Evolutionary conservation across 1,139 yeast species (phyloP), one percentile per base, ranked within the genome.

Genomic region (Ogataea hybrid): DNA sequence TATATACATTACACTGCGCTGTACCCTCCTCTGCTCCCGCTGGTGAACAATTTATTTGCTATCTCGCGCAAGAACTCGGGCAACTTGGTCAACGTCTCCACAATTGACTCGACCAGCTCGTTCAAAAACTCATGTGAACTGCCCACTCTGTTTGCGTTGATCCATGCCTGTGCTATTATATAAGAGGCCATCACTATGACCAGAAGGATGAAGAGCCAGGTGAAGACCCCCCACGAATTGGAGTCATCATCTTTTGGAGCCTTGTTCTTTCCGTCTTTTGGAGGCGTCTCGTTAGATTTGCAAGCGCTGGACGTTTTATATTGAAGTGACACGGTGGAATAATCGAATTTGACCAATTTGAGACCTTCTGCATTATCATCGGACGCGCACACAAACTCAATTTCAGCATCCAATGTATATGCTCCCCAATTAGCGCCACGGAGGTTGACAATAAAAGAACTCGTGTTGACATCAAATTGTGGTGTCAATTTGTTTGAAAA

Each of bases 151-250:
- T 71, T 73, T 51, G 70, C 72, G 54, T 77, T 87, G 58, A 84
- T 74, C 84, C 94, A 88, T 0, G 95, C 90, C 14, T 86, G 84
- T 16, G 84, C 86, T 43, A 84, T 73, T 29, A 88, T 77, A 59
- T 86, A 88, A 41, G 77, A 77, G 43, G 90, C 79, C 52, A 85
- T 72, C 47, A 78, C 77, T 34, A 89, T 65, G 10, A 86, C 80
- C 52, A 81, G 69, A 54, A 84, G 76, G 53, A 84, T 73, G 53
- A 84, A 73, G 6, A 83, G 64, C 87, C 89, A 83, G 2, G 87
- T 79, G 57, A 84, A 82, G 82, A 87, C 82, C 35, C 84, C 88
- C 86, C 84, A 79, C 27, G 79, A 79, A 16, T 44, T 42, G 56
- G 51, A 67, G 58, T 52, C 74, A 38, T 52, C 56, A 16, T 50